Evolutionary conservation across 2,329 filamentous ascomycete genomes (phyloP).

Genomic region (Ceratocystis lukuohia): DNA sequence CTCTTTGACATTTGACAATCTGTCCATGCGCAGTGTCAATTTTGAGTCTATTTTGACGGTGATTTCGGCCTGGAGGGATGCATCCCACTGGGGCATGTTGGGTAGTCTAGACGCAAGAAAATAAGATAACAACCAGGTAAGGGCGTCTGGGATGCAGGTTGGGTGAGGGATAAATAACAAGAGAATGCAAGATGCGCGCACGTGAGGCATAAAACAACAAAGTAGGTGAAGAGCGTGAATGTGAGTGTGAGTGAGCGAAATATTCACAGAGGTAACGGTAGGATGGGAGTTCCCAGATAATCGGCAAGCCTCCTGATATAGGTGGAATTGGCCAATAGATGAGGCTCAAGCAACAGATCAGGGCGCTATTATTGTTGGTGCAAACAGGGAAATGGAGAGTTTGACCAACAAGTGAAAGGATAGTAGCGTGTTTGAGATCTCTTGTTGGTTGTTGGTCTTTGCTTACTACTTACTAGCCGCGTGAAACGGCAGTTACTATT

Average conservation of each 20-base stretch:
- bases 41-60: conserved; percentile 4
- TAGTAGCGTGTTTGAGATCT: background rate
- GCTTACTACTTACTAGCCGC: background rate
- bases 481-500: too few species aligned
- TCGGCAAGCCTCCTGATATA: background rate
- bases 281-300: too few species aligned
- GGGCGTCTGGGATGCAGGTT: background rate
- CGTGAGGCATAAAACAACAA: background rate
- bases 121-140: background rate
- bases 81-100: background rate
- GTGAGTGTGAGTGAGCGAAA: background rate
- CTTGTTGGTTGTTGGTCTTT: background rate
- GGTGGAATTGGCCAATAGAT: background rate
- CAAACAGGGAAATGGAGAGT: background rate
- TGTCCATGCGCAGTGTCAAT: background rate
- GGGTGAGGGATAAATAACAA: background rate
- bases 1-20: background rate
- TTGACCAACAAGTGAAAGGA: background rate
- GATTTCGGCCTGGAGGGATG: background rate
- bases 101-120: background rate
- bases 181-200: background rate
- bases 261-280: background rate
- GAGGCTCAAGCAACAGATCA: background rate
- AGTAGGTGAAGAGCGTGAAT: background rate
- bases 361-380: background rate